These are phyloP conservation scores for Prunus dulcis DNA, from an alignment of 306 rosid species.

Conservation along the genomic window DNA sequence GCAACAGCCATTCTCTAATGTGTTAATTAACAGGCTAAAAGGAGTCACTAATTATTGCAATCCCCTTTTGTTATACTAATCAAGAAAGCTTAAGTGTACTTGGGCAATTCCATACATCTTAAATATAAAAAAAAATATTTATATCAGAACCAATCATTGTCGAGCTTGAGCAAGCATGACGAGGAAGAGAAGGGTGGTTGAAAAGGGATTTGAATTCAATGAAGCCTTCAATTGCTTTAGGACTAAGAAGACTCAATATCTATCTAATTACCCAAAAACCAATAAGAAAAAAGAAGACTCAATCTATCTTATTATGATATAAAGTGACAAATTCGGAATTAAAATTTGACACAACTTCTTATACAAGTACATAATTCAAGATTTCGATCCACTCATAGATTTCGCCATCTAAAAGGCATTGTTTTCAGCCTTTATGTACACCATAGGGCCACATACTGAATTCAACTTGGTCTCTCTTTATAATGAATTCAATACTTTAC, in stretches of 20 bases:
- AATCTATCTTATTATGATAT: not conserved
- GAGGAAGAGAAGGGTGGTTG: not conserved
- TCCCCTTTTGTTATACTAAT: too few relatives aligned
- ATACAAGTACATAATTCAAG: conserved; percentile 2
- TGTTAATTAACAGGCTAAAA: not conserved
- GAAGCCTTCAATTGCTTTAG: conserved; percentile 40
- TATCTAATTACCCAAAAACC: not conserved
- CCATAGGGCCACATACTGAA: not conserved
- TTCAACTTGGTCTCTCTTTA: not conserved
- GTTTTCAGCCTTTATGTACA: not conserved
- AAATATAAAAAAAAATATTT: not conserved
- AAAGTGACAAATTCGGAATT: conserved; percentile 20
- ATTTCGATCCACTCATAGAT: not conserved
- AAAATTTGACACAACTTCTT: conserved; percentile 18
- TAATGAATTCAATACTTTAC: not conserved
- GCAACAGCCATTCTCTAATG: not conserved
- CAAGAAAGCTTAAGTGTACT: not conserved
- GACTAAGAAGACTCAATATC: conserved; percentile 26
- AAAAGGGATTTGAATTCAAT: conserved; percentile 14
- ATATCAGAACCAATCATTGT: not conserved
- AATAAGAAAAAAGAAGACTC: conserved; percentile 14
- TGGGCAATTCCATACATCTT: not conserved
- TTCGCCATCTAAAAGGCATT: conserved; percentile 2
- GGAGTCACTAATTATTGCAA: not conserved
- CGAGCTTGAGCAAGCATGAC: not conserved